Evolutionary conservation across 768 basidiomycete species (phyloP), one percentile per base, ranked within the genome.

Genomic region (Heimioporus sp.): DNA sequence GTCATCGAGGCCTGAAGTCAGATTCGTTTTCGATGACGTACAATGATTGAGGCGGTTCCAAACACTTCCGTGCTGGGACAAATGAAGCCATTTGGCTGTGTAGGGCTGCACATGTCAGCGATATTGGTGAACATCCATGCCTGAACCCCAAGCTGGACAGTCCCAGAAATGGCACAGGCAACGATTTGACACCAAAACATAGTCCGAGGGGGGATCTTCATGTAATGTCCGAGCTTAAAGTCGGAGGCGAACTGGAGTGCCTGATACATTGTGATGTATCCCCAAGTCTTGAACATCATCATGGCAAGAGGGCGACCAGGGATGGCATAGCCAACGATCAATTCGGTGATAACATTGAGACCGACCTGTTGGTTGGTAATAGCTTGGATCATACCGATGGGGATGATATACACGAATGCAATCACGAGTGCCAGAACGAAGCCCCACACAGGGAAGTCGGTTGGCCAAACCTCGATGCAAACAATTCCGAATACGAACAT

Each of bases 341-440:
- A 73, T 63, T 91, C 88, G 2, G 87, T 85, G 53, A 90, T 80
- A 28, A 90, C 87, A 62, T 79, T 80, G 11, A 80, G 64, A 62
- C 77, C 86, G 49, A 90, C 76, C 67, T 89, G 85, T 60, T 87
- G 83, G 66, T 91, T 91, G 30, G 89, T 91, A 56, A 90, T 81
- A 1, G 87, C 87, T 59, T 89, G 83, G 53, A 91, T 88, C 80
- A 73, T 70, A 57, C 86, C 88, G 49, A 86, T 81, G 12, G 92
- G 92, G 43, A 94, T 80, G 52, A 86, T 77, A 59, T 91, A 92
- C 58, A 86, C 62, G 57, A 73, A 77, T 0, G 81, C 70, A 30
- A 81, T 73, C 28, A 73, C 5, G 30, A 79, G 62, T 5, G 70
- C 54, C 24, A 77, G 46, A 37, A 79, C 61, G 55, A 77, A 76